Evolutionary conservation across 129 eudicot species (phyloP).

Genomic region (Chrysanthemum lavandulifolium): DNA sequence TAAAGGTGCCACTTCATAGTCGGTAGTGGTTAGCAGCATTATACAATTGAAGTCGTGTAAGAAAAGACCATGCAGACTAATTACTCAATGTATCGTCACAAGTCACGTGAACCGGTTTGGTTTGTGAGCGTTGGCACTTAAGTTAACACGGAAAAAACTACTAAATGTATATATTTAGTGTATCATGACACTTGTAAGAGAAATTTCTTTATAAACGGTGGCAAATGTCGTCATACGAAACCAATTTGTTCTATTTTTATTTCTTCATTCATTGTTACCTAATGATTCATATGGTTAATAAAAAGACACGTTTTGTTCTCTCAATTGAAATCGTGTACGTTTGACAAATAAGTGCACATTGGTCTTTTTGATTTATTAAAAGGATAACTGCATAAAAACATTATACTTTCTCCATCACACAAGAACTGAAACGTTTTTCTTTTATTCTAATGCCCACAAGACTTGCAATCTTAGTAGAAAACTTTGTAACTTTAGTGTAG

Average conservation of each 20-base stretch:
- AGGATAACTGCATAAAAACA: constrained; percentile 6
- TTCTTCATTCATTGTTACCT: constrained; percentile 17
- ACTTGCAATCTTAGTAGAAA: not conserved
- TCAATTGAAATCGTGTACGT: constrained; percentile 1
- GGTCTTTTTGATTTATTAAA: not conserved
- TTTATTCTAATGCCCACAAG: constrained; percentile 3
- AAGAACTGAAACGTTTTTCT: not conserved
- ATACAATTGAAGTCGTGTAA: constrained; percentile 20
- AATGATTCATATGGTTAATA: constrained; percentile 1
- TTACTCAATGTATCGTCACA: constrained; percentile 24
- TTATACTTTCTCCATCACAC: not conserved
- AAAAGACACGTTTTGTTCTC: constrained; percentile 14
- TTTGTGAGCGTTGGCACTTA: constrained; percentile 24
- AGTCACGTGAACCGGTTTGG: constrained; percentile 29
- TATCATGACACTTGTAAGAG: constrained; percentile 28
- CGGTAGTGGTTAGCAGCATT: constrained; percentile 23
- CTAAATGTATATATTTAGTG: constrained; percentile 22
- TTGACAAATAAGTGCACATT: constrained; percentile 12
- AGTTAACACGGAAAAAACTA: constrained; percentile 22
- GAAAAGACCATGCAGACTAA: constrained; percentile 26
- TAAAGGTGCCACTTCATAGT: constrained; percentile 24
- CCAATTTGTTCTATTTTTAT: constrained; percentile 24
- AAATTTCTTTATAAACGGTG: constrained; percentile 19
- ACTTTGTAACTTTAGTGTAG: not conserved
- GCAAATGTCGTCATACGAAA: constrained; percentile 31